Conservation (phyloP, 2,329 filamentous ascomycete species). For the Annulohypoxylon truncatum region DNA sequence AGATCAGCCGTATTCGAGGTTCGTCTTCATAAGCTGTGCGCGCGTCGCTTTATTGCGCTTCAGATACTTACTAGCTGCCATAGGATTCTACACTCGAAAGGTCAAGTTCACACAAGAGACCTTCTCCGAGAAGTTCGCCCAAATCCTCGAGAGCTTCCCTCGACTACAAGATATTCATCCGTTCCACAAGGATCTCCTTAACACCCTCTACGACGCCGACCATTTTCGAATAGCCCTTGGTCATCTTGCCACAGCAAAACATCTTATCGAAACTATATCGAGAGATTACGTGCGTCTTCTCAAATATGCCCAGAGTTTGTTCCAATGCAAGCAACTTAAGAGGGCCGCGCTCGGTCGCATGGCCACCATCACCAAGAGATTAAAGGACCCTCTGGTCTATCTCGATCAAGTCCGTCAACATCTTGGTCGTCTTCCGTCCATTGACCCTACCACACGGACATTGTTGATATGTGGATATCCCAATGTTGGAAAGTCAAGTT, state of each 20-base stretch:
- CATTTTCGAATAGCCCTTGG: slow-evolving; percentile 97
- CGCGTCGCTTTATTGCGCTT: background rate
- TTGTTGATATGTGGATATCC: slow-evolving; percentile 97
- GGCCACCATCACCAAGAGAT: slow-evolving; percentile 94
- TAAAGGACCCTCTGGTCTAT: slow-evolving; percentile 95
- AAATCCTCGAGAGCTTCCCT: slow-evolving; percentile 93
- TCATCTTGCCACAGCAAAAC: slow-evolving; percentile 94
- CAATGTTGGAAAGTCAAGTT: slow-evolving; percentile 97
- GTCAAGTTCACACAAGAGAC: slow-evolving; percentile 99
- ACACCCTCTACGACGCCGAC: slow-evolving; percentile 98
- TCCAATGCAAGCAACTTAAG: slow-evolving; percentile 99
- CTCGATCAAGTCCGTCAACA: slow-evolving; percentile 98
- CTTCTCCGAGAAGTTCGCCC: slow-evolving; percentile 90
- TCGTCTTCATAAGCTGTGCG: slow-evolving; percentile 37
- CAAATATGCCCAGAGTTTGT: slow-evolving; percentile 96
- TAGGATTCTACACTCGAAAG: slow-evolving; percentile 89
- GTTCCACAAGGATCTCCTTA: slow-evolving; percentile 89
- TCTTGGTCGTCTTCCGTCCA: slow-evolving; percentile 95
- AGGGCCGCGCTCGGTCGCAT: slow-evolving; percentile 94
- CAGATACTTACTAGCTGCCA: slow-evolving; percentile 44
- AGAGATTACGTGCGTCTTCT: slow-evolving; percentile 95
- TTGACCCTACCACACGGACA: slow-evolving; percentile 96
- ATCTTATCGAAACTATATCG: slow-evolving; percentile 94
- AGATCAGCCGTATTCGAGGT: slow-evolving; percentile 89
- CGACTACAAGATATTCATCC: slow-evolving; percentile 94